These are phyloP conservation scores for Candida piceae DNA, from an alignment of 805 yeast genomes.

Conservation along the genomic window DNA sequence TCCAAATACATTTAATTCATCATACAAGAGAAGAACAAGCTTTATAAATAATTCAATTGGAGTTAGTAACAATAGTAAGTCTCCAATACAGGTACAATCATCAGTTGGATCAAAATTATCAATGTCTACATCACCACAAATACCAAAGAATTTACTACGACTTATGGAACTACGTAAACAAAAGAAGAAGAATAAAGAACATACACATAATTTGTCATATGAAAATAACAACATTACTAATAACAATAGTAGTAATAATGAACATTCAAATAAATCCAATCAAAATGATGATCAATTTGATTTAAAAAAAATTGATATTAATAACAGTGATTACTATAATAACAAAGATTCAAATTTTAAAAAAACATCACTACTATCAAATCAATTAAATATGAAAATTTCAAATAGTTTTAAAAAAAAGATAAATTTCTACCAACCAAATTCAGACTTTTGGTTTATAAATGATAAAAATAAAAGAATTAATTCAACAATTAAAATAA, in stretches of 20 bases:
- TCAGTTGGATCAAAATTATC: slow-evolving; percentile 38
- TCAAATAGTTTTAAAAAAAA: background rate
- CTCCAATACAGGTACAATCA: slow-evolving; percentile 1
- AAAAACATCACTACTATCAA: background rate
- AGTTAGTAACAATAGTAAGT: background rate
- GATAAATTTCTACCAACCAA: slow-evolving; percentile 31
- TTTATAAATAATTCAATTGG: slow-evolving; percentile 1
- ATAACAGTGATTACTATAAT: background rate
- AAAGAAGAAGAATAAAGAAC: slow-evolving; percentile 28
- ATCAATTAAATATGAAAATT: background rate
- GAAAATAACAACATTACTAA: no score
- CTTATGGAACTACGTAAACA: slow-evolving; percentile 47
- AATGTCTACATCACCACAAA: slow-evolving; percentile 62
- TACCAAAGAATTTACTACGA: slow-evolving; percentile 54
- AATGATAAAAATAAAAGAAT: slow-evolving; percentile 33
- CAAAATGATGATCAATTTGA: no score
- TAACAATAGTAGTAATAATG: no score
- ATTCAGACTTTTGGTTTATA: slow-evolving; percentile 22
- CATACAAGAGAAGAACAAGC: slow-evolving; percentile 5
- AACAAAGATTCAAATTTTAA: background rate
- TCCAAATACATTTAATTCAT: background rate
- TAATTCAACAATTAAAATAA: slow-evolving; percentile 33
- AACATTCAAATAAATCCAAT: no score
- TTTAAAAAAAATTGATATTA: background rate
- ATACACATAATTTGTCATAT: slow-evolving; percentile 4